Evolutionary conservation across 2,329 filamentous ascomycete species (phyloP), one percentile per base, ranked within the genome.

Genomic region (Phaeosphaeria sp.): DNA sequence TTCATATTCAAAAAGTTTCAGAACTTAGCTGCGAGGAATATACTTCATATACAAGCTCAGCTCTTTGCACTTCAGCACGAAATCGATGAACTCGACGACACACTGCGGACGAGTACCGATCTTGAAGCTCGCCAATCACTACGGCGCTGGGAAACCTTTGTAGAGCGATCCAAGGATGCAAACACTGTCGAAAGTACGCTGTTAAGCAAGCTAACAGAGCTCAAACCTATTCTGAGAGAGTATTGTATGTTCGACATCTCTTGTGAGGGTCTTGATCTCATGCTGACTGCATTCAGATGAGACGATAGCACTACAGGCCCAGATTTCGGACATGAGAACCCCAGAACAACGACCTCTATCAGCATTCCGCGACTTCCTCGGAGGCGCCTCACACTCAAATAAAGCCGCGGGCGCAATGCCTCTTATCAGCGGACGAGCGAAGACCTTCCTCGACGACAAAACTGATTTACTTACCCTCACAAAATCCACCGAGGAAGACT

Each of bases 1-100:
- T 54, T 60, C 18, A 57, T 72, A 1, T 71, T 67, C 43, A 55
- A 62, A n/a, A 61, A 60, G 39, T 72, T 68, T 49, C 48, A 60
- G 17, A 30, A 49, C 1, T 36, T 69, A 3, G 55, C 51, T 17
- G 59, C 67, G 4, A 51, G 65, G 3, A 67, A 65, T 20, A 44
- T 64, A 0, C 48, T 69, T 7, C 52, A 66, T 43, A 39, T 68
- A 2, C 63, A 66, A 36, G 45, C 45, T 0, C 22, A 50, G 20
- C 18, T 60, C 9, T 36, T 46, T 7, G 49, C 53, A 6, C 11
- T 60, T 6, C 53, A 59, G 18, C 49, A 24, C 4, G 52, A 55
- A 17, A 48, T 55, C 2, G 36, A 59, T 22, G 17, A 24, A 11
- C 33, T 50, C 2, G 53, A 59, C 18, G 55, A 57, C 22, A 30